Base-by-base conservation (phyloP, 352 stramenopile species). In the Globisporangium yorkense region DNA sequence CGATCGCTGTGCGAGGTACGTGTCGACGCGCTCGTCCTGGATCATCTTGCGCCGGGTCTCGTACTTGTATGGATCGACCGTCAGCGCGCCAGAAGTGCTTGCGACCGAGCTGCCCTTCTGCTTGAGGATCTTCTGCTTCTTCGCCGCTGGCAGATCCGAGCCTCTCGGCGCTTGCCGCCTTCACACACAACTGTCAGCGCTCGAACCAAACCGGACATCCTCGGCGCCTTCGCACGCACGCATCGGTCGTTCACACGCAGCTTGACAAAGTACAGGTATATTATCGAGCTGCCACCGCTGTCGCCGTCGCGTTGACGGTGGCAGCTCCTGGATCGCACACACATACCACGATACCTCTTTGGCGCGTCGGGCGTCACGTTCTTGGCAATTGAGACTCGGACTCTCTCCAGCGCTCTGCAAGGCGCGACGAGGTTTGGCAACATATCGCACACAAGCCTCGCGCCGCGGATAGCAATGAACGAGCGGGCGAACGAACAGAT, bases 1-100 rank as follows among this genome's bases (percentile, higher is more conserved):
- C 44, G 68, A 40, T 59, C 66, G 73, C 27, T 71, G 74, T 8
- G 68, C 66, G 43, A 84, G 56, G 44, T 81, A 89, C 13, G 54
- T 58, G 46, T 77, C 57, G 8, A 93, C 75, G 24, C 53, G 51
- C 24, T 54, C 56, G 41, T 70, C 56, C 35, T 73, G 63, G 24
- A 89, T 77, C 59, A 88, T 70, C 5, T 60, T 43, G 61, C 67
- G 64, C 16, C 82, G 74, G 35, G 78, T 75, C 54, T 77, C 68
- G 46, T 64, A 59, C 39, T 65, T 74, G 56, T 85, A 92, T 15
- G 82, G 82, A 43, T 92, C 72, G 51, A 89, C 31, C 29, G 59
- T 54, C 16, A 60, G 37, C 46, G 54, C 27, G 6, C 35, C 4
- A 6, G 20, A 9, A 16, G 20, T 12, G 39, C 10, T 56, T 29